A percentile compares a stretch with the other conserved stretches of the same genome.
These are phyloP conservation scores for Chloromonas sp. DNA, from an alignment of 163 green algal genomes.

Conservation along the genomic window DNA sequence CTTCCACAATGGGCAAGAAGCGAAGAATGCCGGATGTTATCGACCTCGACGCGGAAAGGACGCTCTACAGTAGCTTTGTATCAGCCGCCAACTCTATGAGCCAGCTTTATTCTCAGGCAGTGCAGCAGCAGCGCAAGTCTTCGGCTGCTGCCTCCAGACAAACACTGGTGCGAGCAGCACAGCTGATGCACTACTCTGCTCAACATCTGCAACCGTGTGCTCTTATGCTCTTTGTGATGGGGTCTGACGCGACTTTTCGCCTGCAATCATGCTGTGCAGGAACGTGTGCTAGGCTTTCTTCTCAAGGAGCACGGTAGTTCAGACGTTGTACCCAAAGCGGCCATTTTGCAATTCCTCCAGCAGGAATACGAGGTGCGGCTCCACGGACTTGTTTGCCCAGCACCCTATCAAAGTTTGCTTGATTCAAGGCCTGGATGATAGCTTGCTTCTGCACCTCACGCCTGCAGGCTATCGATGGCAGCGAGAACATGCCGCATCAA, in stretches of 20 bases:
- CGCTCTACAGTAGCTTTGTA: constrained; percentile 38
- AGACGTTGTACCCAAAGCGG: constrained; percentile 37
- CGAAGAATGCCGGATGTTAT: constrained; percentile 25
- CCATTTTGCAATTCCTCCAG: constrained; percentile 45
- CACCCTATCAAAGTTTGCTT: not conserved
- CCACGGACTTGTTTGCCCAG: too few relatives aligned
- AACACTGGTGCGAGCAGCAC: constrained; percentile 29
- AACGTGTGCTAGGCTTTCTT: constrained; percentile 38
- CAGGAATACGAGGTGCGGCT: constrained; percentile 51
- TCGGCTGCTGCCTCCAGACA: constrained; percentile 23
- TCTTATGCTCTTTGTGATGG: too few relatives aligned
- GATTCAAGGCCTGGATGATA: not conserved
- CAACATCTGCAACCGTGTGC: too few relatives aligned
- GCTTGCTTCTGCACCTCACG: not conserved
- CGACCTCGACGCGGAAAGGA: constrained; percentile 42
- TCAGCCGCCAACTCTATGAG: constrained; percentile 47
- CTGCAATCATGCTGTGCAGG: constrained; percentile 16
- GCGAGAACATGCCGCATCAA: constrained; percentile 29
- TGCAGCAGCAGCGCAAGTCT: constrained; percentile 27
- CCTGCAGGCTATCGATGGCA: constrained; percentile 31
- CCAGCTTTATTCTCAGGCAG: constrained; percentile 35
- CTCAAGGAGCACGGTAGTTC: constrained; percentile 25
- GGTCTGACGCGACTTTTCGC: too few relatives aligned
- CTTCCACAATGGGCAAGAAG: constrained; percentile 42
- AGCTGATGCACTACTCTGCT: not conserved